Evolutionary conservation across 768 basidiomycete species (phyloP).

Genomic region (Boletus subcaerulescens): DNA sequence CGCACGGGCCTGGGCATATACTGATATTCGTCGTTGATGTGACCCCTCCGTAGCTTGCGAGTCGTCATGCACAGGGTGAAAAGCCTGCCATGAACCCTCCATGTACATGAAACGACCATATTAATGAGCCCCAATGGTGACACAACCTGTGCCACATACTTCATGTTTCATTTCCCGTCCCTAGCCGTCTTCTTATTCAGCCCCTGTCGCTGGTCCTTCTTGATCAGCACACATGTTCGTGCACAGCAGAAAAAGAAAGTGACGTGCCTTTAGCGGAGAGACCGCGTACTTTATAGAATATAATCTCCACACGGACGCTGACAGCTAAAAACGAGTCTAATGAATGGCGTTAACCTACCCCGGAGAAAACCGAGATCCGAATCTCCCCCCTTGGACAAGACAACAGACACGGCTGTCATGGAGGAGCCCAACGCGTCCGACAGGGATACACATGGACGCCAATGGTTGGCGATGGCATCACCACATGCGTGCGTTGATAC

Average conservation of each 20-base stretch:
- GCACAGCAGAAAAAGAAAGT: neutral
- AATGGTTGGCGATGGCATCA: neutral
- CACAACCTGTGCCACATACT: neutral
- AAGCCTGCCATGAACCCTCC: neutral
- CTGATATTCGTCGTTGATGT: neutral
- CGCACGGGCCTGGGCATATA: neutral
- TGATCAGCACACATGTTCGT: constrained; percentile 5
- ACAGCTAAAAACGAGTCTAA: neutral
- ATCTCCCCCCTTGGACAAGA: neutral
- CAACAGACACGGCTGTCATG: neutral
- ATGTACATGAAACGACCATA: neutral
- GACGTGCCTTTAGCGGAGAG: neutral
- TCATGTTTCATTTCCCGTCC: neutral
- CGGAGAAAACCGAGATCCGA: constrained; percentile 17
- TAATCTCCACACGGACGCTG: neutral
- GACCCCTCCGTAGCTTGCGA: neutral
- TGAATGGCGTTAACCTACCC: neutral
- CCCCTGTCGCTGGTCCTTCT: constrained; percentile 3
- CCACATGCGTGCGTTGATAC: constrained; percentile 13
- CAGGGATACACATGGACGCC: neutral
- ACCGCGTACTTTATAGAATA: neutral
- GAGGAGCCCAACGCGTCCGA: neutral
- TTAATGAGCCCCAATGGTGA: neutral
- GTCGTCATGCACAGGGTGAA: neutral
- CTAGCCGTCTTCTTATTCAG: neutral